Percentiles rank a stretch among this genome's conserved stretches.
Evolutionary conservation across 148 eudicot genomes (phyloP).

Genomic region (Rhododendron henanense): DNA sequence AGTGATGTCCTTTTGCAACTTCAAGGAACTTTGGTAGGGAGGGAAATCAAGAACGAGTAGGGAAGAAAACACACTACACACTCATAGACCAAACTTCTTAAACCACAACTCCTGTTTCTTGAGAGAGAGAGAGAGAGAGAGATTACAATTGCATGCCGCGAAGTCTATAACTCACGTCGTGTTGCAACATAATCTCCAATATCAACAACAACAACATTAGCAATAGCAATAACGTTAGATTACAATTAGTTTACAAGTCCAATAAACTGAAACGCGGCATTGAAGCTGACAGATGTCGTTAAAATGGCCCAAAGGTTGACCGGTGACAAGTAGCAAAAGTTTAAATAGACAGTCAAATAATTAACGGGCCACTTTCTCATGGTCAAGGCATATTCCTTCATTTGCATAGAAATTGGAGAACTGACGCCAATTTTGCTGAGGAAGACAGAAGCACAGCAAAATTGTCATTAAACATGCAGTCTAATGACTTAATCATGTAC

Average conservation of each 20-base stretch:
- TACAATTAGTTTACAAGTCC: not conserved
- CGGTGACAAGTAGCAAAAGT: not conserved
- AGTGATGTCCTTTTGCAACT: not conserved
- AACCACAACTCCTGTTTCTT: not conserved
- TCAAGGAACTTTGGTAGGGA: not conserved
- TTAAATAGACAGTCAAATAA: not conserved
- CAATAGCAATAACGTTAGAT: not conserved
- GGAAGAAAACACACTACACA: not conserved
- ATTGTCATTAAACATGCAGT: not conserved
- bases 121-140: not conserved
- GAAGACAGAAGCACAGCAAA: not conserved
- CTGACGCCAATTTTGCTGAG: not conserved
- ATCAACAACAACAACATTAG: not conserved
- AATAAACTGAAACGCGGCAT: not conserved
- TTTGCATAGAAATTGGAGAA: slow-evolving; percentile 5
- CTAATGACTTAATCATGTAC: not conserved
- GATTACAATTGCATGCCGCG: not conserved
- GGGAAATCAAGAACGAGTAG: not conserved
- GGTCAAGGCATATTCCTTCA: not conserved
- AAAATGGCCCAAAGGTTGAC: not conserved
- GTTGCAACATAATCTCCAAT: not conserved
- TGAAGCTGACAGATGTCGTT: not conserved
- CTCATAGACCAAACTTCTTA: not conserved
- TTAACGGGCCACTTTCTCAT: not conserved
- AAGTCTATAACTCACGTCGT: not conserved